Percentiles rank a stretch among this genome's conserved stretches.
Conservation (phyloP, 1,284 basidiomycete genomes). For the Melampsora larici-populina region DNA sequence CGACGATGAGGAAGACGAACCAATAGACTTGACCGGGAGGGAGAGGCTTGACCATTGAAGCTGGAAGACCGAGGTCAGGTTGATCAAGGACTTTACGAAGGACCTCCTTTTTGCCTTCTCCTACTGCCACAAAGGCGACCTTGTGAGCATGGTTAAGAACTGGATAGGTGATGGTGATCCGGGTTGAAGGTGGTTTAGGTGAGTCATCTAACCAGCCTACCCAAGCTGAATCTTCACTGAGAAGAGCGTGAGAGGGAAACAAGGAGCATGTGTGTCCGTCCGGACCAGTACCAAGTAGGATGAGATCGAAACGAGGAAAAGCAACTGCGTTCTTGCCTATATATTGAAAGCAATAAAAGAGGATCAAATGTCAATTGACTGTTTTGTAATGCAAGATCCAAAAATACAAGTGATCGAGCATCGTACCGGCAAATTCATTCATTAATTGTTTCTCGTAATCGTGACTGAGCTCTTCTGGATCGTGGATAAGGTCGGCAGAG, state of each 20-base stretch:
- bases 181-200: slow-evolving; percentile 84
- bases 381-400: neutral
- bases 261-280: slow-evolving; percentile 96
- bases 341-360: slow-evolving; percentile 35
- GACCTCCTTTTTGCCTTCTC: slow-evolving; percentile 76
- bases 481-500: slow-evolving; percentile 64
- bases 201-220: slow-evolving; percentile 88
- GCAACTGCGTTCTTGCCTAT: slow-evolving; percentile 82
- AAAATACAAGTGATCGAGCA: neutral
- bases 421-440: slow-evolving; percentile 52
- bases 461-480: slow-evolving; percentile 57
- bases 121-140: slow-evolving; percentile 81
- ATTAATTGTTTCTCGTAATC: slow-evolving; percentile 60
- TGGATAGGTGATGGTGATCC: slow-evolving; percentile 85
- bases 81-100: slow-evolving; percentile 57
- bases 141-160: slow-evolving; percentile 82
- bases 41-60: slow-evolving; percentile 73
- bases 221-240: slow-evolving; percentile 84
- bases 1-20: slow-evolving; percentile 51
- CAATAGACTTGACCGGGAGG: slow-evolving; percentile 81
- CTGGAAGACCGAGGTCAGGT: slow-evolving; percentile 61
- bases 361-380: neutral
- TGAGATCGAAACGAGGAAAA: slow-evolving; percentile 91
- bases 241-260: slow-evolving; percentile 84
- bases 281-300: slow-evolving; percentile 86